Evolutionary conservation across 192 early-diverging fungal species (phyloP).

Genomic region (Backusella liffmaniae): DNA sequence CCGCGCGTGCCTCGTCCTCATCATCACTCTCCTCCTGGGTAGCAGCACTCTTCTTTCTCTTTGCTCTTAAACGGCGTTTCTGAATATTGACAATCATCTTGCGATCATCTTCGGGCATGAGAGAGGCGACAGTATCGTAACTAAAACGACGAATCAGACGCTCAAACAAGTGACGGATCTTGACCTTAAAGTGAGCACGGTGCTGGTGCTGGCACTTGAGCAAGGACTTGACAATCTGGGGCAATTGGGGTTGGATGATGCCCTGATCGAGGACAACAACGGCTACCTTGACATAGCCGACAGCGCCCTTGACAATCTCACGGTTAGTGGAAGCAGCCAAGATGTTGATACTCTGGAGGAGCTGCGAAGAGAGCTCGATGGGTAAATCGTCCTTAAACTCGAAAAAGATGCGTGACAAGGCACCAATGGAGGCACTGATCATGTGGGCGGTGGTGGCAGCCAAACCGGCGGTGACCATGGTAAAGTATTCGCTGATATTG

Average conservation of each 20-base stretch:
- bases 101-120: slow-evolving; percentile 83
- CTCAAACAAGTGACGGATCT: slow-evolving; percentile 91
- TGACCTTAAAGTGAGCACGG: slow-evolving; percentile 86
- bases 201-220: slow-evolving; percentile 84
- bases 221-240: slow-evolving; percentile 69
- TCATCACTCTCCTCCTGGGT: slow-evolving; percentile 41
- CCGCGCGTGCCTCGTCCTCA: slow-evolving; percentile 48
- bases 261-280: slow-evolving; percentile 75
- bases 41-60: slow-evolving; percentile 66
- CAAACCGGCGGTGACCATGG: slow-evolving; percentile 93
- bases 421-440: slow-evolving; percentile 87
- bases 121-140: slow-evolving; percentile 75
- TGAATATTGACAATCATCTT: slow-evolving; percentile 92
- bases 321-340: slow-evolving; percentile 80
- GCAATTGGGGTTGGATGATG: slow-evolving; percentile 68
- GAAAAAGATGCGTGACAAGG: slow-evolving; percentile 83
- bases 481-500: slow-evolving; percentile 79
- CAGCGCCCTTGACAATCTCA: slow-evolving; percentile 87
- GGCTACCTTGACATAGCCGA: slow-evolving; percentile 94
- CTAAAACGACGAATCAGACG: slow-evolving; percentile 82
- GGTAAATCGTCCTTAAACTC: slow-evolving; percentile 84
- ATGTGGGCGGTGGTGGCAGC: slow-evolving; percentile 88
- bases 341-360: slow-evolving; percentile 77
- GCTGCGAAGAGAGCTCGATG: slow-evolving; percentile 61
- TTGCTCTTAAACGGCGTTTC: slow-evolving; percentile 82